Evolutionary conservation across 352 stramenopile genomes (phyloP).

Genomic region (Globisporangium radiosum): DNA sequence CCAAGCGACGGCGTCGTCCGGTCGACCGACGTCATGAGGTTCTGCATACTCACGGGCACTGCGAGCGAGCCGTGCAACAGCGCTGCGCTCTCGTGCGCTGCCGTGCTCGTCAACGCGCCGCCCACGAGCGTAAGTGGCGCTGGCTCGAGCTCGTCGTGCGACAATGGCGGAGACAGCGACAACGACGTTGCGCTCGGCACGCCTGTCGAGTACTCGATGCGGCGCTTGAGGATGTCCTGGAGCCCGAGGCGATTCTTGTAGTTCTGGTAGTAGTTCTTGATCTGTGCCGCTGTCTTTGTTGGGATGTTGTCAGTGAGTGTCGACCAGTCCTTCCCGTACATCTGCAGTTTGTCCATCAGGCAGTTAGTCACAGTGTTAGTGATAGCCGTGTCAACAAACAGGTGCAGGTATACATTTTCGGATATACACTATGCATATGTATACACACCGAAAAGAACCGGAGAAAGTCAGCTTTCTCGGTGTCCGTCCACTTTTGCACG

Average conservation of each 20-base stretch:
- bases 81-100: background rate
- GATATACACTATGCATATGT: background rate
- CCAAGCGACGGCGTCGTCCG: slow-evolving; percentile 15
- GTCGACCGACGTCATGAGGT: slow-evolving; percentile 5
- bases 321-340: slow-evolving; percentile 86
- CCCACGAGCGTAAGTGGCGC: slow-evolving; percentile 2
- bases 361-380: too few species aligned
- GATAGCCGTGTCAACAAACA: background rate
- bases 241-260: slow-evolving; percentile 89
- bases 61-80: background rate
- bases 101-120: background rate
- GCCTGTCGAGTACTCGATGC: slow-evolving; percentile 38
- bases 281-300: slow-evolving; percentile 85
- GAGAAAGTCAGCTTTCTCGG: slow-evolving; percentile 84
- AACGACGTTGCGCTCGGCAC: slow-evolving; percentile 8
- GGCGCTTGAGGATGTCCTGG: slow-evolving; percentile 81
- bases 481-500: slow-evolving; percentile 88
- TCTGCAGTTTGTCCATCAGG: slow-evolving; percentile 14
- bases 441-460: slow-evolving; percentile 79
- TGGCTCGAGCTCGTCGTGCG: slow-evolving; percentile 13
- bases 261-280: slow-evolving; percentile 93
- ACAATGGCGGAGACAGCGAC: background rate
- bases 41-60: slow-evolving; percentile 10
- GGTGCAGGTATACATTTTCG: slow-evolving; percentile 2
- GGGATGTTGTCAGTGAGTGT: slow-evolving; percentile 84